Base-by-base conservation (phyloP, 108 stramenopile species). In the Schizochytrium sp. region DNA sequence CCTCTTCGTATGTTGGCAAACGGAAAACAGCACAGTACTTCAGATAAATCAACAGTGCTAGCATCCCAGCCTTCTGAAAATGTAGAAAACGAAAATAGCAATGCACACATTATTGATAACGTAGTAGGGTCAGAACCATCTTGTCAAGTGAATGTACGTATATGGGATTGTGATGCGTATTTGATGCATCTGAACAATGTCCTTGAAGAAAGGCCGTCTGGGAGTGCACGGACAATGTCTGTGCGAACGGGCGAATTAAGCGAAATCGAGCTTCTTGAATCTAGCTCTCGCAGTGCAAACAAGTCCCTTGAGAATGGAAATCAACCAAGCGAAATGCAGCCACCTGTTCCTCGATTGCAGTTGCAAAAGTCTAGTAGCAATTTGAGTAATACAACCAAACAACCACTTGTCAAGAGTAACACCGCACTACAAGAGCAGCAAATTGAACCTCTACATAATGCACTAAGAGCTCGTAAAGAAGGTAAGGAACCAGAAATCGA, bases 1-100 rank as follows among this genome's bases (percentile, higher is more conserved):
- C 64, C 64, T 44, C 44, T 69, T 8, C 64, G 64, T n/a, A n/a
- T 60, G 59, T n/a, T 17, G 59, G 59, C 59, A 60, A 60, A 60
- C 19, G 19, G 19, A 2, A 60, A 60, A n/a, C 19, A 60, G 19
- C 59, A 17, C 28, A n/a, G 2, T 60, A 17, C 59, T 1, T 17
- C 59, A n/a, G 59, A 17, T 2, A 60, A 17, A 17, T 17, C 59
- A n/a, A n/a, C 59, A n/a, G 59, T n/a, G 17, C 59, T n/a, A 60
- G 59, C 17, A n/a, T 17, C 59, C 19, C 19, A 60, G 59, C 1
- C 2, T n/a, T n/a, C 59, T 17, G 2, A n/a, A 17, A 60, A n/a
- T 2, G 19, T n/a, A 60, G 59, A 60, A n/a, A 60, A 17, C 59
- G 59, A 60, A n/a, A 60, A 2, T n/a, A n/a, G 28, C 19, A n/a